phyloP scores from a whole-genome alignment of 805 yeast genomes.

The Allodekkera sacchari region DNA sequence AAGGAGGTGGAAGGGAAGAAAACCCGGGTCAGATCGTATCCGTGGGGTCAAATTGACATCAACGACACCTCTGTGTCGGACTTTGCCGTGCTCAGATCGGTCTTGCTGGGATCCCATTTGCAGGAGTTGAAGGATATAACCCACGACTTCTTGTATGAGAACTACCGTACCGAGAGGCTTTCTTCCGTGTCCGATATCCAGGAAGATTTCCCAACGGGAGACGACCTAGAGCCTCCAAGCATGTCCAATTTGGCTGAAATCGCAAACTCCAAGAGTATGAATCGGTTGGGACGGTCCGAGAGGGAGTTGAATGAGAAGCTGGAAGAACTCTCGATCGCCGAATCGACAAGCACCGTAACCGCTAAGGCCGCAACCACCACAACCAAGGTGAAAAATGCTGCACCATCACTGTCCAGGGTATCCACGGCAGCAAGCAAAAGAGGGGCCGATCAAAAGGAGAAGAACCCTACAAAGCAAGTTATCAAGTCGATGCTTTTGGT shows the following conservation, averaged over 20 bases:
- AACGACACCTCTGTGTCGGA: conserved; percentile 45
- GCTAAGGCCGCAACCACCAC: neutral
- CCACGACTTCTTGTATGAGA: conserved; percentile 55
- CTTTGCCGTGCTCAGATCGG: conserved; percentile 46
- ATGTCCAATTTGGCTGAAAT: conserved; percentile 55
- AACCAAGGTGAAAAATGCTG: conserved; percentile 6
- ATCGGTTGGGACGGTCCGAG: conserved; percentile 4
- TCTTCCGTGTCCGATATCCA: conserved; percentile 41
- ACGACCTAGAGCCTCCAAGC: conserved; percentile 36
- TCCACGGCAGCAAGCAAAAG: neutral
- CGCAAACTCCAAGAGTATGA: conserved; percentile 27
- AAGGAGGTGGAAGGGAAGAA: conserved; percentile 40
- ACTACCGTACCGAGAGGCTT: conserved; percentile 56
- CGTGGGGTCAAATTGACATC: conserved; percentile 65
- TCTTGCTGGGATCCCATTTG: conserved; percentile 49
- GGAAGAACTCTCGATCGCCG: too few species aligned
- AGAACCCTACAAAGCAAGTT: neutral
- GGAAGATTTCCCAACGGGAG: conserved; percentile 22
- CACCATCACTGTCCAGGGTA: conserved; percentile 6
- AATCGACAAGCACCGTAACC: too few species aligned
- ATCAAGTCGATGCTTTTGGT: conserved; percentile 9
- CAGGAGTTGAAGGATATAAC: conserved; percentile 61
- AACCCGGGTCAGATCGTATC: conserved; percentile 57
- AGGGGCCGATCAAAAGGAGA: neutral
- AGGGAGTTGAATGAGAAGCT: conserved; percentile 5